phyloP scores from a whole-genome alignment of 768 basidiomycete genomes.

The Pisolithus albus region DNA sequence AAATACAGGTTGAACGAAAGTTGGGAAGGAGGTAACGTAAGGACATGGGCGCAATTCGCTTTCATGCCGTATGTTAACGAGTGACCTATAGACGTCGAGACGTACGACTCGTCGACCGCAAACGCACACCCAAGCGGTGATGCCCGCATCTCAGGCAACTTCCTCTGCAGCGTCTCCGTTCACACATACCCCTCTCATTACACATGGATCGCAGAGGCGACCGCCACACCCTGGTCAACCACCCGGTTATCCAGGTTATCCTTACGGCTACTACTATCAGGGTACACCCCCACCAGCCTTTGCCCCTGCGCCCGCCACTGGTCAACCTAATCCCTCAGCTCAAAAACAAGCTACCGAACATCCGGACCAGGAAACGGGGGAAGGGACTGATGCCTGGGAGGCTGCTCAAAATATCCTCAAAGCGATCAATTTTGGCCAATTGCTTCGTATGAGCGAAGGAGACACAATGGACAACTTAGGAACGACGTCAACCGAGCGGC shows the following conservation, averaged over 20 bases:
- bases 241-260: constrained; percentile 32
- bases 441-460: constrained; percentile 36
- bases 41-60: constrained; percentile 20
- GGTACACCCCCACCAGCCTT: constrained; percentile 5
- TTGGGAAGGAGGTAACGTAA: constrained; percentile 79
- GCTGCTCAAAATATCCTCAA: constrained; percentile 73
- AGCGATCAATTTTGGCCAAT: constrained; percentile 64
- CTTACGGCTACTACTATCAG: constrained; percentile 34
- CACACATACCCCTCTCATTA: constrained; percentile 46
- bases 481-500: constrained; percentile 4
- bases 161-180: constrained; percentile 42
- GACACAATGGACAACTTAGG: constrained; percentile 12
- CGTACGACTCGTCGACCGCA: constrained; percentile 79
- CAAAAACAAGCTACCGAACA: constrained; percentile 9
- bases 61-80: constrained; percentile 4
- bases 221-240: constrained; percentile 26
- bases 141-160: constrained; percentile 24
- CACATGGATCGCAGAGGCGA: constrained; percentile 30
- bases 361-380: constrained; percentile 29
- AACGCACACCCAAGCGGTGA: constrained; percentile 28
- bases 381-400: constrained; percentile 62
- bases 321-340: constrained; percentile 2
- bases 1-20: constrained; percentile 68
- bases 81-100: constrained; percentile 54
- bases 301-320: neutral